phyloP scores from a whole-genome alignment of 495 filamentous ascomycete species.

The Aspergillus avenaceus region DNA sequence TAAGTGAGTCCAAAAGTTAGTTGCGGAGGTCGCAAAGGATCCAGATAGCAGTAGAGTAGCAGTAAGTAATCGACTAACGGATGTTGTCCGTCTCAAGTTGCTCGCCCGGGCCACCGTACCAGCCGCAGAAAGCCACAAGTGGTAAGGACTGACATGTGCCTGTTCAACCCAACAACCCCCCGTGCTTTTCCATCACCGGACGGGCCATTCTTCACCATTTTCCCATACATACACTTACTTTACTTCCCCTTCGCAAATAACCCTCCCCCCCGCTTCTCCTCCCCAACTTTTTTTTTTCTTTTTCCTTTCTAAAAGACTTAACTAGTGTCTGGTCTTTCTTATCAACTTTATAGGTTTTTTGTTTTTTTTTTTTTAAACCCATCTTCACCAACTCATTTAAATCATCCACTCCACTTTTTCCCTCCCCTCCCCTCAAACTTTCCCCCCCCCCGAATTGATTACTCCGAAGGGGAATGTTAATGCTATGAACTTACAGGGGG shows the following conservation, averaged over 20 bases:
- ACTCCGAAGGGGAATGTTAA: constrained; percentile 36
- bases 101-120: constrained; percentile 18
- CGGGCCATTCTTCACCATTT: constrained; percentile 5
- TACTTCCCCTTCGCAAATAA: not conserved
- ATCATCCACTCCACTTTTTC: not conserved
- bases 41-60: not conserved
- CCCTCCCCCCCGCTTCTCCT: constrained; percentile 13
- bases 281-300: constrained; percentile 20
- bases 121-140: constrained; percentile 1
- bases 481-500: constrained; percentile 44
- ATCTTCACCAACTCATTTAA: not conserved
- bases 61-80: too few relatives aligned
- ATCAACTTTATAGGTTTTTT: too few relatives aligned
- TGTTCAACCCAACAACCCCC: constrained; percentile 21
- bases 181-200: constrained; percentile 19
- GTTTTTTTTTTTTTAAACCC: too few relatives aligned
- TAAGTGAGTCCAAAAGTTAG: too few relatives aligned
- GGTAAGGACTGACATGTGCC: constrained; percentile 26
- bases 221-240: not conserved
- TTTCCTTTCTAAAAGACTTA: constrained; percentile 26
- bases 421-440: constrained; percentile 2
- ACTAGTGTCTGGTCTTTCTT: not conserved
- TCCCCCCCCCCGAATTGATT: constrained; percentile 9
- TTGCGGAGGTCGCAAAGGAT: too few relatives aligned
- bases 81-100: constrained; percentile 9